Evolutionary conservation across 345 rosid species (phyloP).

Genomic region (Aethionema arabicum): DNA sequence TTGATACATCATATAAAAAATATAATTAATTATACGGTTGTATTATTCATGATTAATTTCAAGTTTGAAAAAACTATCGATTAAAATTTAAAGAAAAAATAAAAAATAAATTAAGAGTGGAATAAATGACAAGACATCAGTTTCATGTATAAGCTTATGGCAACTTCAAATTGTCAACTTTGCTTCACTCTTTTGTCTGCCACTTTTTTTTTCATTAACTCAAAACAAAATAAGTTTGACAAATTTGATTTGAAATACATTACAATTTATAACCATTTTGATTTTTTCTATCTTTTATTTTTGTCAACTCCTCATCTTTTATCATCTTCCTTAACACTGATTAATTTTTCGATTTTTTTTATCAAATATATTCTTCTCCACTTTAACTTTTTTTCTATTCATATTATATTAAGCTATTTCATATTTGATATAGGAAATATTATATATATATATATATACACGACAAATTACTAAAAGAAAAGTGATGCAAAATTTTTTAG

Average conservation of each 20-base stretch:
- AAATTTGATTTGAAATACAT: slow-evolving; percentile 8
- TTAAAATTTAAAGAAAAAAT: slow-evolving; percentile 4
- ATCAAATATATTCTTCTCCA: too few relatives aligned
- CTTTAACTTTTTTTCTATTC: too few relatives aligned
- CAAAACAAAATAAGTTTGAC: neutral
- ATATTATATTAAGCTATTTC: too few relatives aligned
- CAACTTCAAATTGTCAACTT: slow-evolving; percentile 38
- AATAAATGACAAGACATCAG: slow-evolving; percentile 39
- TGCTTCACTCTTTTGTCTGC: slow-evolving; percentile 46
- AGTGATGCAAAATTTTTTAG: slow-evolving; percentile 24
- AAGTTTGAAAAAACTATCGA: slow-evolving; percentile 12
- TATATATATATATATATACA: too few relatives aligned
- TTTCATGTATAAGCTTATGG: slow-evolving; percentile 37
- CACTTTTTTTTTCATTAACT: slow-evolving; percentile 26
- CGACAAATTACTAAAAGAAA: slow-evolving; percentile 24
- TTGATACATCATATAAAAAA: too few relatives aligned
- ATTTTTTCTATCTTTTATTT: slow-evolving; percentile 9
- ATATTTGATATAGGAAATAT: neutral
- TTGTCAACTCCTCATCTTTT: slow-evolving; percentile 8
- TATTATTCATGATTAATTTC: slow-evolving; percentile 12
- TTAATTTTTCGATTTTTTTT: too few relatives aligned
- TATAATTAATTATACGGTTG: neutral
- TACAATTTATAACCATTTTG: slow-evolving; percentile 27
- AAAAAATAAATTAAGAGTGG: slow-evolving; percentile 3
- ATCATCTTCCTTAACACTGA: neutral